Evolutionary conservation across 2,329 filamentous ascomycete genomes (phyloP).

Genomic region (Neonectria sp.): DNA sequence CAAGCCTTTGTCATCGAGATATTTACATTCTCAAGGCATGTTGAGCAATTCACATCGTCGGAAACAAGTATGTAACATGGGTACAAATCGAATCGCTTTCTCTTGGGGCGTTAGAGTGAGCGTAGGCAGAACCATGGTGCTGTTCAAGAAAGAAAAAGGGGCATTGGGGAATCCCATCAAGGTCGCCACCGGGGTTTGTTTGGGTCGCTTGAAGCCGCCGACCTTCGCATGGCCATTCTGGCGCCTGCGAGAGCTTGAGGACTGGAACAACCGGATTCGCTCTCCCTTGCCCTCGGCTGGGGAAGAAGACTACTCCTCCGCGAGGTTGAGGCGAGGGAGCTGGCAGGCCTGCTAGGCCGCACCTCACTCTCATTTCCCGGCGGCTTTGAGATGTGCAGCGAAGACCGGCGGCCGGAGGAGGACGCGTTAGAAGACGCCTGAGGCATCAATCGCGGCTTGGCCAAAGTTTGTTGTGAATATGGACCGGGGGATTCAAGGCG

Average conservation of each 20-base stretch:
- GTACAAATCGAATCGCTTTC: slow-evolving; percentile 33
- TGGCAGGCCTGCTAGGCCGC: slow-evolving; percentile 64
- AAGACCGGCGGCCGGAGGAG: slow-evolving; percentile 64
- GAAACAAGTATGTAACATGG: slow-evolving; percentile 40
- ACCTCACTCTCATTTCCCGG: slow-evolving; percentile 49
- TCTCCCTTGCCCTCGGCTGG: slow-evolving; percentile 56
- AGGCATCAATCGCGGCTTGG: slow-evolving; percentile 61
- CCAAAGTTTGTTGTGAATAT: slow-evolving; percentile 61
- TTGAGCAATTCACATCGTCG: slow-evolving; percentile 40
- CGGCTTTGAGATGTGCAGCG: slow-evolving; percentile 64
- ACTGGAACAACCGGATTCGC: slow-evolving; percentile 62
- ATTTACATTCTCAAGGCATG: slow-evolving; percentile 26
- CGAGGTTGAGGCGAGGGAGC: slow-evolving; percentile 66
- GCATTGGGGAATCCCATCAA: slow-evolving; percentile 25
- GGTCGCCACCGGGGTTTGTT: slow-evolving; percentile 68
- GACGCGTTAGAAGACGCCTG: slow-evolving; percentile 62
- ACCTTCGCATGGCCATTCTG: slow-evolving; percentile 53
- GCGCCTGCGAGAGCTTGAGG: slow-evolving; percentile 64
- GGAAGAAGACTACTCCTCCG: slow-evolving; percentile 71
- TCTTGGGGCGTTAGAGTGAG: slow-evolving; percentile 33
- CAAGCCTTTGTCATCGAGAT: slow-evolving; percentile 21
- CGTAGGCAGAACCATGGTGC: slow-evolving; percentile 22
- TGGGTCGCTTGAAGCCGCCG: slow-evolving; percentile 42
- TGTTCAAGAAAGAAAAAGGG: slow-evolving; percentile 9
- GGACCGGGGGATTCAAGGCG: slow-evolving; percentile 66